Conservation (phyloP, 495 filamentous ascomycete species). For the Neurospora sp. region DNA sequence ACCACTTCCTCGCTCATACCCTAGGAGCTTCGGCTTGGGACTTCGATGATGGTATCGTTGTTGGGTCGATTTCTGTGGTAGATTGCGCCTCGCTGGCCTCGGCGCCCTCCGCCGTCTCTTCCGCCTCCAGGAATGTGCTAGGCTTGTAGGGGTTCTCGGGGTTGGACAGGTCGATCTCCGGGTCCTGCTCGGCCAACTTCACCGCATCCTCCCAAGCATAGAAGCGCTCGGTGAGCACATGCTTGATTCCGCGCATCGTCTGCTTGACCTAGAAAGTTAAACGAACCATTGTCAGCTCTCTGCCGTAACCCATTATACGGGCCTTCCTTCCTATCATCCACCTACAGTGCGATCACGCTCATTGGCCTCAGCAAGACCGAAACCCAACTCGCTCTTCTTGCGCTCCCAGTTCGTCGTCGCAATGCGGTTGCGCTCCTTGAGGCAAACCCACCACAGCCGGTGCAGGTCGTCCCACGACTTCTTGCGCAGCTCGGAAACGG, state of each 20-base stretch:
- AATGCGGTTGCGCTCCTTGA: slow-evolving; percentile 84
- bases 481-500: slow-evolving; percentile 71
- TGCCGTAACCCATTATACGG: neutral
- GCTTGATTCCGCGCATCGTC: slow-evolving; percentile 73
- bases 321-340: slow-evolving; percentile 2
- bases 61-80: slow-evolving; percentile 4
- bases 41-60: slow-evolving; percentile 12
- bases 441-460: slow-evolving; percentile 86
- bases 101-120: slow-evolving; percentile 1
- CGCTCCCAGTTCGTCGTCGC: slow-evolving; percentile 65
- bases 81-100: slow-evolving; percentile 1
- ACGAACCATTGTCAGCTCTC: neutral
- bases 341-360: slow-evolving; percentile 54
- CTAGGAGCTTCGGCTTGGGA: slow-evolving; percentile 9
- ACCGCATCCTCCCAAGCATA: slow-evolving; percentile 84
- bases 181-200: slow-evolving; percentile 56
- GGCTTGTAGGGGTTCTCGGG: slow-evolving; percentile 40
- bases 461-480: slow-evolving; percentile 95
- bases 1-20: slow-evolving; percentile 8
- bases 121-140: slow-evolving; percentile 26
- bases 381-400: slow-evolving; percentile 50
- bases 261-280: slow-evolving; percentile 44
- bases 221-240: slow-evolving; percentile 75
- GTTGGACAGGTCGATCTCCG: slow-evolving; percentile 49
- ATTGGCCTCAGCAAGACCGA: slow-evolving; percentile 54